Base-by-base conservation (phyloP, 768 basidiomycete species). In the Harrya chromipes region DNA sequence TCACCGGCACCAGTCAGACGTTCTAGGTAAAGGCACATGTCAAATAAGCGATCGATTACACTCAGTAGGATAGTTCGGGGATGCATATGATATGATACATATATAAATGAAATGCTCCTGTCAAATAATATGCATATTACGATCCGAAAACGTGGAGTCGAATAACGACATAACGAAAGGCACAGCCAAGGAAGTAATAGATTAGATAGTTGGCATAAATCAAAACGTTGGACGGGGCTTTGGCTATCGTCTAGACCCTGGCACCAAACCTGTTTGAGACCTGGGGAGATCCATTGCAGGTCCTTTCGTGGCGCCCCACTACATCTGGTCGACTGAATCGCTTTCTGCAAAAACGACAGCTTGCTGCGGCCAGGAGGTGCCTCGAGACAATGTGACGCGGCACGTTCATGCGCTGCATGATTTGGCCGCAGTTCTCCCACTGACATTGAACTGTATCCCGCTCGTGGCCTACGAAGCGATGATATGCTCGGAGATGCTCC, bases 361-460 rank as follows among this genome's bases (percentile, higher is more conserved):
- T 52, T 17, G 64, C 62, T 6, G 56, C 52, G 11, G 57, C 65
- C 4, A 56, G 56, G 0, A 65, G 62, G 35, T 65, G 64, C 40
- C 62, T 46, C 11, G 65, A 62, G 16, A 65, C 64, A 7, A 65
- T 60, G 34, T 65, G 64, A 2, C 64, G 62, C 1, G 65, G 57
- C 6, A 65, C 46, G 24, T 65, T 65, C 64, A 67, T 67, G 36
- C 64, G 62, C 20, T 65, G 64, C 54, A 65, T 54, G 2, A 1
- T 4, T 14, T 59, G 59, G 4, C 53, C 49, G 27, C 64, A 65
- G 20, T 42, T 50, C 10, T 54, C 57, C 64, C 64, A 65, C 14
- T 58, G 42, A 50, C 64, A 65, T 6, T 34, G 48, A 9, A 65
- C 64, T 0, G 26, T 19, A 14, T 65, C 64, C 23, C 64, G 53